Percentiles rank a stretch among this genome's conserved stretches.
Evolutionary conservation across 768 basidiomycete genomes (phyloP).

Genomic region (Naganishia friedmannii): DNA sequence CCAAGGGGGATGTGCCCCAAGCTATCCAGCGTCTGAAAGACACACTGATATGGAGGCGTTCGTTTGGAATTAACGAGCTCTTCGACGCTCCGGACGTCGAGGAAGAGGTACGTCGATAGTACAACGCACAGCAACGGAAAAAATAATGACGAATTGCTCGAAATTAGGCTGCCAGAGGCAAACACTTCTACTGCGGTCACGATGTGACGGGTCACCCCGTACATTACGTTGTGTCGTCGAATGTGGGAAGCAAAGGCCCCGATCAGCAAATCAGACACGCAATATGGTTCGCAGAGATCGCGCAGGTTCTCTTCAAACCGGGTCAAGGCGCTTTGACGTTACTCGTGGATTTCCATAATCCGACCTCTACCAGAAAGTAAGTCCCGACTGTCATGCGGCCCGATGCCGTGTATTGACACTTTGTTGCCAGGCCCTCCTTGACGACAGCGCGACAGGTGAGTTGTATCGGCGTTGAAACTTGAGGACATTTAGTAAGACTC

Average conservation of each 20-base stretch:
- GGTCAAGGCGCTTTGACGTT: slow-evolving; percentile 3
- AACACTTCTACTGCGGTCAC: slow-evolving; percentile 23
- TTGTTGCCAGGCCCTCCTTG: slow-evolving; percentile 17
- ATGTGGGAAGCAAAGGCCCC: slow-evolving; percentile 7
- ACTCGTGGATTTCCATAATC: slow-evolving; percentile 17
- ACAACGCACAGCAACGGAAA: neutral
- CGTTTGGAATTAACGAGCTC: slow-evolving; percentile 16
- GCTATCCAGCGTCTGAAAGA: slow-evolving; percentile 25
- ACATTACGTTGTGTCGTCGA: slow-evolving; percentile 20
- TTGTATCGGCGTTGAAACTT: no score
- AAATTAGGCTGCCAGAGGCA: slow-evolving; percentile 13
- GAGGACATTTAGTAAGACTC: no score
- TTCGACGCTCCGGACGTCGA: slow-evolving; percentile 12
- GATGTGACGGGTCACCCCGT: slow-evolving; percentile 7
- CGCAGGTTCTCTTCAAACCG: slow-evolving; percentile 8
- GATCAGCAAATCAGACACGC: slow-evolving; percentile 30
- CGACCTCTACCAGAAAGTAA: slow-evolving; percentile 10
- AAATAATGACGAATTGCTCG: neutral
- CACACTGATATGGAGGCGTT: slow-evolving; percentile 25
- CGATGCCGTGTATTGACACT: neutral
- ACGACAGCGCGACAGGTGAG: slow-evolving; percentile 23
- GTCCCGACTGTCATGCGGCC: neutral
- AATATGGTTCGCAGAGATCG: slow-evolving; percentile 29
- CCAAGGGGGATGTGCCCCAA: slow-evolving; percentile 2
- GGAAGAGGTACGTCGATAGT: slow-evolving; percentile 6